Evolutionary conservation across 768 basidiomycete species (phyloP), one percentile per base, ranked within the genome.

Genomic region (Tulasnella sp.): DNA sequence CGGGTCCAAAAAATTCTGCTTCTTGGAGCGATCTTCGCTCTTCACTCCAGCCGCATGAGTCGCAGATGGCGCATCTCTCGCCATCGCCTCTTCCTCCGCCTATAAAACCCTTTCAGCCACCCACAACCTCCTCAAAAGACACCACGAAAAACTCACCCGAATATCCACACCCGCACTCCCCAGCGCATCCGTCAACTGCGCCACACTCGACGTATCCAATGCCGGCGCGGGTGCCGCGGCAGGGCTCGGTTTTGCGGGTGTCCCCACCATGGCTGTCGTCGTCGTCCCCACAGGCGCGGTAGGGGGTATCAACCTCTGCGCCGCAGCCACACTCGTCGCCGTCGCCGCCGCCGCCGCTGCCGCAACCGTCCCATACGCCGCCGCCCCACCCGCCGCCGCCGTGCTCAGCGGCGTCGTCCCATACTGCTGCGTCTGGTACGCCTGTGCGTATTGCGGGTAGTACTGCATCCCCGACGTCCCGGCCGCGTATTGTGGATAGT

Each of bases 161-260:
- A 91, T 70, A 70, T 91, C 88, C 6, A 91, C 86, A 9, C 88
- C 87, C 6, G 86, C 87, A 65, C 86, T 87, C 4, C 86, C 88
- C 1, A 91, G 70, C 3, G 86, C 88, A 62, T 91, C 87, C 56
- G 87, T 89, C 40, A 91, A 65, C 6, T 83, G 85, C 9, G 86
- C 79, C 32, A 89, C 77, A 63, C 89, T 86, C 4, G 53, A n/a
- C 4, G 61, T 46, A 43, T 60, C 45, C n/a, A 60, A 21, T 6
- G 68, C 51, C 53, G 57, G 55, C 21, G 70, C 40, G 25, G 61
- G 58, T 4, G 65, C 50, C 12, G 62, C 23, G 6, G 57, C 51
- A 3, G 67, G 51, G 9, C 62, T 59, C 54, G 66, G 65, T 1
- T 63, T 62, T 41, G 67, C 65, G n/a, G 65, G 46, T 35, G 57